Base-by-base conservation (phyloP, 495 filamentous ascomycete species). In the Echria macrotheca region DNA sequence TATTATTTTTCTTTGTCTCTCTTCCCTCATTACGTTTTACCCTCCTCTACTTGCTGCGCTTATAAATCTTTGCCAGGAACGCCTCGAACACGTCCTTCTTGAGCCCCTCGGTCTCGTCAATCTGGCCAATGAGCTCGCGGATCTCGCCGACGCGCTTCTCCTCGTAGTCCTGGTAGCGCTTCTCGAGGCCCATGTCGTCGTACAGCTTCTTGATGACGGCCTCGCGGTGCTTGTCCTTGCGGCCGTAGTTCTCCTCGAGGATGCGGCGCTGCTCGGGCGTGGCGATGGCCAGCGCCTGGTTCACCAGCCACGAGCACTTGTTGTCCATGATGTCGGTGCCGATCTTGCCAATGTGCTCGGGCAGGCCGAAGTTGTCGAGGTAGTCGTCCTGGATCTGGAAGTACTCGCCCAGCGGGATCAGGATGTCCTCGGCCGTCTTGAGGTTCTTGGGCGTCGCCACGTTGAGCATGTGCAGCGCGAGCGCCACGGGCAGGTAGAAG, bases 371-470 rank as follows among this genome's bases (percentile, higher is more conserved):
- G 69, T 89, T 91, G 75, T 98, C 94, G 33, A 98, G 86, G 74
- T 91, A 98, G 77, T 98, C 94, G 63, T 98, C 93, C 70, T 97
- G 93, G 55, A 95, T 79, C 69, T 98, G 93, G 80, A 98, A 98
- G 76, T 97, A 98, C 70, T 96, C 90, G 56, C 93, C 93, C 63
- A 97, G 83, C n/a, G 93, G 91, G 61, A 98, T 96, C 44, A 98
- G 79, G 63, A 98, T 96, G 54, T 89, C 85, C 56, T 90, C 80
- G 32, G 87, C 83, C 62, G 86, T 82, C 68, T 87, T 80, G 46
- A 97, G 81, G 74, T 95, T 96, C 64, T 83, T 76, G 5, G 80
- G 77, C 9, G 87, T 90, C 8, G 91, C 94, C 29, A 87, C 70
- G 50, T 87, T 81, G 56, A 91, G 78, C 65, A 87, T 82, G 71